These are phyloP conservation scores for Bipolaris victoriae DNA, from an alignment of 2,329 filamentous ascomycete species.

Conservation along the genomic window DNA sequence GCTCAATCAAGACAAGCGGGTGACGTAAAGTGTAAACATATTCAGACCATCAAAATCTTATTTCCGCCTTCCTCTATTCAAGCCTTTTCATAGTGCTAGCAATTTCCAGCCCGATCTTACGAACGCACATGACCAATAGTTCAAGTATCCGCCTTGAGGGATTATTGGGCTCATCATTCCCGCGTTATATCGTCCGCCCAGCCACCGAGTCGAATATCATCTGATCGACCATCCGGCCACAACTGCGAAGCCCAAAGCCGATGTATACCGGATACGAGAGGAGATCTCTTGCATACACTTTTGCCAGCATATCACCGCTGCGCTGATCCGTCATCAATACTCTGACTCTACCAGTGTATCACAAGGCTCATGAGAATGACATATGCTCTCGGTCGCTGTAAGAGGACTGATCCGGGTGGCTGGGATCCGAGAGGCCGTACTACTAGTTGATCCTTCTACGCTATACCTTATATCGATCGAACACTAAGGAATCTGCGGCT, in stretches of 20 bases:
- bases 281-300: conserved; percentile 1
- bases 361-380: not conserved
- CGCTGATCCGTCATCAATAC: not conserved
- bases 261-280: conserved; percentile 4
- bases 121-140: not conserved
- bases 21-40: not conserved
- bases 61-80: not conserved
- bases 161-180: not conserved
- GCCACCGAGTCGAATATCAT: not conserved
- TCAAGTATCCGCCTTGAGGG: not conserved
- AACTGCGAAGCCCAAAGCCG: not conserved
- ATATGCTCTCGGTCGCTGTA: not conserved
- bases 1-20: not conserved
- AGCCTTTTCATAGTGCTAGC: not conserved
- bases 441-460: not conserved
- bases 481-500: not conserved
- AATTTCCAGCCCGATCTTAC: not conserved
- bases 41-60: not conserved
- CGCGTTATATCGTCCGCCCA: not conserved
- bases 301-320: not conserved
- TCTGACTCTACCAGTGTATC: not conserved
- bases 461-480: not conserved
- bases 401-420: not conserved
- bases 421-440: not conserved
- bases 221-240: conserved; percentile 1